Conservation (phyloP, 352 stramenopile genomes). For the Elongisporangium undulatum region DNA sequence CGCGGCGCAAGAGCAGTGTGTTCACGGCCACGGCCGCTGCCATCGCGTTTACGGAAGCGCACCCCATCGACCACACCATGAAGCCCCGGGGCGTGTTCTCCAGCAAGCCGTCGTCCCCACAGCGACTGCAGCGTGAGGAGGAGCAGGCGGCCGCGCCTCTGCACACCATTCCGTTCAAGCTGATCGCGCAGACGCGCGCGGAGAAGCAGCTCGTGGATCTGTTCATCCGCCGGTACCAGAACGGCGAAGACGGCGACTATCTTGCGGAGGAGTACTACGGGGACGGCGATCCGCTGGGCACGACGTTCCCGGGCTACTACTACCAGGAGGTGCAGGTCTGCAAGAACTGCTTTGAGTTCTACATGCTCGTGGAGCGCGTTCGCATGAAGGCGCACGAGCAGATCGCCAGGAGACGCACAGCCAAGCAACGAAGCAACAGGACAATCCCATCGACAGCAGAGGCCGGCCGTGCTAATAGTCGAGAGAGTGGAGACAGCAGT, state of each 20-base stretch:
- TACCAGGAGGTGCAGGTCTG: conserved; percentile 82
- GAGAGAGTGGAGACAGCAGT: conserved; percentile 1
- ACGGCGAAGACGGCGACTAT: conserved; percentile 72
- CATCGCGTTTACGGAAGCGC: conserved; percentile 46
- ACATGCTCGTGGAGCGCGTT: conserved; percentile 70
- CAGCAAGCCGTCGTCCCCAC: conserved; percentile 29
- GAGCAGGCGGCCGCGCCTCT: conserved; percentile 14
- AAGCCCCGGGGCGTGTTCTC: conserved; percentile 9
- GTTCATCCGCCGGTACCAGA: conserved; percentile 73
- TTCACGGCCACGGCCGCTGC: conserved; percentile 44
- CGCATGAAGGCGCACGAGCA: conserved; percentile 60
- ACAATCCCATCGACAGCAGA: conserved; percentile 6
- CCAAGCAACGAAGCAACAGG: conserved; percentile 2
- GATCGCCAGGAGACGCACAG: conserved; percentile 18
- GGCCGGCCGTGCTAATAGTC: conserved; percentile 9
- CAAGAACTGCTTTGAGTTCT: conserved; percentile 73
- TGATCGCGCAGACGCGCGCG: conserved; percentile 69
- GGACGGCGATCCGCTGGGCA: conserved; percentile 64
- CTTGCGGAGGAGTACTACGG: conserved; percentile 71
- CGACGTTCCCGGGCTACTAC: conserved; percentile 79
- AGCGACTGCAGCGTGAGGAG: conserved; percentile 22
- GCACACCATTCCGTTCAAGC: conserved; percentile 76
- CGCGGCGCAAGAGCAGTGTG: conserved; percentile 36
- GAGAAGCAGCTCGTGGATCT: conserved; percentile 79
- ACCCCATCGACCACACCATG: conserved; percentile 18